A percentile compares a stretch with the other conserved stretches of the same genome.
These are phyloP conservation scores for Phanerodontia chrysosporium DNA, from an alignment of 768 basidiomycete genomes.

Conservation along the genomic window DNA sequence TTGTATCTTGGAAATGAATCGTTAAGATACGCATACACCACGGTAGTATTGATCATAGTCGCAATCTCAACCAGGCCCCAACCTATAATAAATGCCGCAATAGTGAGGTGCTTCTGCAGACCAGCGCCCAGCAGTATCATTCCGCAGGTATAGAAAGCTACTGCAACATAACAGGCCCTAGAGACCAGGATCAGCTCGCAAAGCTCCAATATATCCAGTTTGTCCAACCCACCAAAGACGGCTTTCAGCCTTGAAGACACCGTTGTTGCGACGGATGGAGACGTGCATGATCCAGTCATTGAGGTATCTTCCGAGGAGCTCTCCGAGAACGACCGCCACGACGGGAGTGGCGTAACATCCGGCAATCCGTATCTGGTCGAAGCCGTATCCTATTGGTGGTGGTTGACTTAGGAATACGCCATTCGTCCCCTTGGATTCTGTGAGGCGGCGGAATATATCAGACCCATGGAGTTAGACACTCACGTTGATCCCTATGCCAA, in stretches of 20 bases:
- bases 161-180: slow-evolving; percentile 58
- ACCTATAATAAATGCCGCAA: slow-evolving; percentile 55
- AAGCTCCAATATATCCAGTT: too few species aligned
- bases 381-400: slow-evolving; percentile 49
- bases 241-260: slow-evolving; percentile 51
- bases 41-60: slow-evolving; percentile 58
- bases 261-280: slow-evolving; percentile 41
- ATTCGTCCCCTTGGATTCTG: slow-evolving; percentile 56
- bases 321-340: slow-evolving; percentile 46
- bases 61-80: slow-evolving; percentile 61
- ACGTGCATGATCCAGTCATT: slow-evolving; percentile 47
- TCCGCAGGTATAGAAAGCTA: slow-evolving; percentile 55
- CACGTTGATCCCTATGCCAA: slow-evolving; percentile 60
- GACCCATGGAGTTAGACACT: too few species aligned
- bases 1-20: slow-evolving; percentile 45
- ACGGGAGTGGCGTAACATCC: slow-evolving; percentile 42
- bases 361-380: slow-evolving; percentile 44
- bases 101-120: slow-evolving; percentile 46
- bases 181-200: too few species aligned
- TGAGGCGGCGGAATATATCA: too few species aligned
- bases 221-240: slow-evolving; percentile 46
- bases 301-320: slow-evolving; percentile 44
- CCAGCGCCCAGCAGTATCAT: slow-evolving; percentile 55
- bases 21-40: slow-evolving; percentile 49
- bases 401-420: slow-evolving; percentile 59